phyloP scores from a whole-genome alignment of 176 grass and related monocot genomes.

The Sorghum bicolor region Sorghum_bicolor_NCBIv3 NC_012871.2:73279501-73280000 shows the following conservation, averaged over 20 bases:
- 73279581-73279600: conserved; percentile 61
- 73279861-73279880: not conserved
- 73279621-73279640: conserved; percentile 87
- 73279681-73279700: conserved; percentile 93
- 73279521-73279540: conserved; percentile 9
- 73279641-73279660: conserved; percentile 81
- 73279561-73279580: conserved; percentile 31
- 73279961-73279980: not conserved
- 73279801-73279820: conserved; percentile 9
- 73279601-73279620: conserved; percentile 89
- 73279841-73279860: not conserved
- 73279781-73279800: conserved; percentile 95
- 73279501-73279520: conserved; percentile 66
- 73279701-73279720: conserved; percentile 79
- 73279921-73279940: not conserved
- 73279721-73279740: conserved; percentile 78
- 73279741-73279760: conserved; percentile 95
- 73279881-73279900: not conserved
- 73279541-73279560: not conserved
- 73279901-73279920: not conserved
- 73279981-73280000: not conserved
- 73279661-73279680: conserved; percentile 81
- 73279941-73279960: not conserved
- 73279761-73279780: conserved; percentile 85
- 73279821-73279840: not conserved